Percentiles rank a stretch among this genome's conserved stretches.
These are phyloP conservation scores for Sporothrix luriei DNA, from an alignment of 2,329 filamentous ascomycete species.

Conservation along the genomic window DNA sequence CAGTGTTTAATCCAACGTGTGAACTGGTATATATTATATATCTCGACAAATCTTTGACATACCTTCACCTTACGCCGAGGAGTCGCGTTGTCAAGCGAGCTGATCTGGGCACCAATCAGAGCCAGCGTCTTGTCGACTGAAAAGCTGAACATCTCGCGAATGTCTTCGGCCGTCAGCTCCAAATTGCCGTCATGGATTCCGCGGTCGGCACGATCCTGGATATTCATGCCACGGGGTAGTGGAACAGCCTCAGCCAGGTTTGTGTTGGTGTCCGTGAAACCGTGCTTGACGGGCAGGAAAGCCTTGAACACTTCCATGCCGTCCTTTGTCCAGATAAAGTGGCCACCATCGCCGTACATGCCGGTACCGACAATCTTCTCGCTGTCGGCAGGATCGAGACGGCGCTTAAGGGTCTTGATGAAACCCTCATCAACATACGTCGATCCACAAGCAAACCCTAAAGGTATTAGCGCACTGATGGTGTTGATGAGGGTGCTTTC, in stretches of 20 bases:
- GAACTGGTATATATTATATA: too few relatives aligned
- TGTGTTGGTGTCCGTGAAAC: slow-evolving; percentile 36
- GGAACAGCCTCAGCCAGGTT: slow-evolving; percentile 32
- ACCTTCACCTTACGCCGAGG: slow-evolving; percentile 36
- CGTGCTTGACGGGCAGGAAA: slow-evolving; percentile 39
- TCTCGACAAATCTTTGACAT: background rate
- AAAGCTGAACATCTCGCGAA: slow-evolving; percentile 36
- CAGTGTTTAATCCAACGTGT: background rate
- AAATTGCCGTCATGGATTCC: slow-evolving; percentile 35
- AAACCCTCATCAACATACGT: slow-evolving; percentile 38
- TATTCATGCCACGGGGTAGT: slow-evolving; percentile 35
- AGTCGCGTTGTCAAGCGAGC: slow-evolving; percentile 32
- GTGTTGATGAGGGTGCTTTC: background rate
- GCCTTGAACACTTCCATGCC: slow-evolving; percentile 37
- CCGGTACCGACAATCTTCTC: slow-evolving; percentile 36
- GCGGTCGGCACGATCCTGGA: slow-evolving; percentile 33
- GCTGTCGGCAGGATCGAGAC: slow-evolving; percentile 36
- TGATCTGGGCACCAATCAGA: slow-evolving; percentile 36
- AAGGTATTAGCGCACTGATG: background rate
- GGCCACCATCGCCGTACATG: slow-evolving; percentile 36
- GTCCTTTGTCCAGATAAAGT: slow-evolving; percentile 38
- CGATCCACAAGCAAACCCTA: slow-evolving; percentile 37
- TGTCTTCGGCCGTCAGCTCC: slow-evolving; percentile 33
- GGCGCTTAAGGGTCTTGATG: slow-evolving; percentile 33
- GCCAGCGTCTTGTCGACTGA: slow-evolving; percentile 37